phyloP scores from a whole-genome alignment of 2,329 filamentous ascomycete genomes.

The Pseudopyricularia javanii region DNA sequence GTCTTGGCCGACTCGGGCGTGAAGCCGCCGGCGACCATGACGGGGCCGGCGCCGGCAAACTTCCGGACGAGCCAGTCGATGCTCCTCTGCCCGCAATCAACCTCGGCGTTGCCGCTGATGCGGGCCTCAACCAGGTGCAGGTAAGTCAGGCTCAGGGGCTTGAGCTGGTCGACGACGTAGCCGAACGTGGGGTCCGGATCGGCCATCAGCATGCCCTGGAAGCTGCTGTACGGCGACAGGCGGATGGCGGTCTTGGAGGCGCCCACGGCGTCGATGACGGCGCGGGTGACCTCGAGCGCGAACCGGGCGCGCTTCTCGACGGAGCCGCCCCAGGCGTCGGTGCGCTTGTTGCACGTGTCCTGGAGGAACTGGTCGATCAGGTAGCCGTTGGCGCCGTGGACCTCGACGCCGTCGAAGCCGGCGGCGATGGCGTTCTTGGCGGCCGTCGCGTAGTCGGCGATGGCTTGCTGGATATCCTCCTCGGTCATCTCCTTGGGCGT shows the following conservation, averaged over 20 bases:
- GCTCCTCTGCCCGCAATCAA: constrained; percentile 18
- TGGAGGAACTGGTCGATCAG: constrained; percentile 43
- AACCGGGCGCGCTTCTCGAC: constrained; percentile 41
- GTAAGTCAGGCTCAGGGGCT: constrained; percentile 35
- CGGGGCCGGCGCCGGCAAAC: constrained; percentile 15
- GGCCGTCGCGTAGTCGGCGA: constrained; percentile 16
- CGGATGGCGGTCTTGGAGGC: constrained; percentile 36
- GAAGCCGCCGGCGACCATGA: constrained; percentile 18
- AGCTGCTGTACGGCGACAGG: constrained; percentile 40
- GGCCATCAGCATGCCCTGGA: constrained; percentile 45
- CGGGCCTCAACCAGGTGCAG: constrained; percentile 44
- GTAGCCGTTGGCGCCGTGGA: constrained; percentile 27
- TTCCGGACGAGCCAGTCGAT: constrained; percentile 16
- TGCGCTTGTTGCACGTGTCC: constrained; percentile 39
- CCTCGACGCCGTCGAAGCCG: constrained; percentile 34
- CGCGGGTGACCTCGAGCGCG: constrained; percentile 36
- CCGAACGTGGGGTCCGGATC: constrained; percentile 46
- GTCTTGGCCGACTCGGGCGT: constrained; percentile 10
- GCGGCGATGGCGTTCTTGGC: constrained; percentile 31
- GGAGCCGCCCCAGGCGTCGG: constrained; percentile 40
- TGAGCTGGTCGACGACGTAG: constrained; percentile 35
- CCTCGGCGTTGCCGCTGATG: constrained; percentile 21
- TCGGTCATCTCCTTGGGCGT: constrained; percentile 35
- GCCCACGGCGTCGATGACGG: constrained; percentile 37
- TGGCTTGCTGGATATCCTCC: constrained; percentile 24